Conservation (phyloP, 2,329 filamentous ascomycete species). For the Penicillium thymicola region DNA sequence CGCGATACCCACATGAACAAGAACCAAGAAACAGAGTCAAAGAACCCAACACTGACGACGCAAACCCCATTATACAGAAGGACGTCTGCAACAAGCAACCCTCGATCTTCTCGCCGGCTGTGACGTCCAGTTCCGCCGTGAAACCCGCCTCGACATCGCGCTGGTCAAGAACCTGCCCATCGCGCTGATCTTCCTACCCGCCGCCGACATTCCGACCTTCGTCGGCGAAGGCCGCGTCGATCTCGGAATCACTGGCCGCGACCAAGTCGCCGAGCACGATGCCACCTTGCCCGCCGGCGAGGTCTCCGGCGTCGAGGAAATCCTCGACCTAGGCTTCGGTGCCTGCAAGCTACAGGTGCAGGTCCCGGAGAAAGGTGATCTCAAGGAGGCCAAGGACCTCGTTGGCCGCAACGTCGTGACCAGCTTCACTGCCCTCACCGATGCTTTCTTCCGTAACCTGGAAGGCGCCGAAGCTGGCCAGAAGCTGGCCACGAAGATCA, state of each 20-base stretch:
- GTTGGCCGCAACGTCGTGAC: conserved; percentile 93
- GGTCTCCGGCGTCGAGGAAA: conserved; percentile 67
- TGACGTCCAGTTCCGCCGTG: conserved; percentile 94
- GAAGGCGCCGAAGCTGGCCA: conserved; percentile 50
- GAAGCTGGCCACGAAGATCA: conserved; percentile 74
- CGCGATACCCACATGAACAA: conserved; percentile 6
- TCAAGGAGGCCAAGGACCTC: conserved; percentile 68
- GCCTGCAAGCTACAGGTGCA: conserved; percentile 94
- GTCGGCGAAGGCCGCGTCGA: conserved; percentile 93
- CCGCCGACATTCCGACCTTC: conserved; percentile 95
- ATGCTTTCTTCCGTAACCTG: conserved; percentile 77
- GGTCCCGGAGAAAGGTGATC: conserved; percentile 78
- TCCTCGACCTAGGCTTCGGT: conserved; percentile 89
- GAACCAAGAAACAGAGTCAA: conserved; percentile 1
- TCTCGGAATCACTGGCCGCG: conserved; percentile 88
- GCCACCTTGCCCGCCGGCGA: conserved; percentile 46
- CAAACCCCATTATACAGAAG: conserved; percentile 60
- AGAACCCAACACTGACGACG: conserved; percentile 12
- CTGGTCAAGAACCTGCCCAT: conserved; percentile 96
- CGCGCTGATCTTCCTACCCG: conserved; percentile 93
- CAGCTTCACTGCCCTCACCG: conserved; percentile 83
- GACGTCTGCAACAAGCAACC: conserved; percentile 80
- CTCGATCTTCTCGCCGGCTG: conserved; percentile 89
- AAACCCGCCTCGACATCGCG: conserved; percentile 93
- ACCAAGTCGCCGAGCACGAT: conserved; percentile 90